Base-by-base conservation (phyloP, 2,329 filamentous ascomycete genomes). In the Colletotrichum sp. region DNA sequence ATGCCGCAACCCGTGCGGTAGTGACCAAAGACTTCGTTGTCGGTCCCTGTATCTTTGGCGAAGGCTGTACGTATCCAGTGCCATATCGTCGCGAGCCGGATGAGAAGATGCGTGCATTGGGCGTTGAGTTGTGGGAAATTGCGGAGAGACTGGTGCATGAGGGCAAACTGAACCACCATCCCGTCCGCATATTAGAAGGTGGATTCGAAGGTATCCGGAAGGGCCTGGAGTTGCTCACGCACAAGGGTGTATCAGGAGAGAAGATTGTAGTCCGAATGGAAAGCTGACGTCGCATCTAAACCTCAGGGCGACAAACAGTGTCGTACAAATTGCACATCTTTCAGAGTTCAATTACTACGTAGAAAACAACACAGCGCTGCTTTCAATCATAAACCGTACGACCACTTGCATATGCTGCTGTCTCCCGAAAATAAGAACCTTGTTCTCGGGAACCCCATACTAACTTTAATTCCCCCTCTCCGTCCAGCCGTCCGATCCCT, bases 1-100 rank as follows among this genome's bases (percentile, higher is more conserved):
- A 70, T 26, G 38, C 68, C n/a, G 58, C 38, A 36, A 64, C 8
- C 3, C n/a, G 71, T 67, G 28, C 67, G 38, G 55, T 71, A 8
- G 78, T 84, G 28, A 75, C 77, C 8, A 66, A 79, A 8, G 78
- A 80, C 32, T 83, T 80, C 80, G 66, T 84, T 4, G 69, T 85
- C 66, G 81, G 70, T 8, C 73, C 79, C 3, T 79, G 77, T 4
- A 78, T 83, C 13, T 79, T 81, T 61, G 83, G 83, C 2, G 13
- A 77, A 16, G 62, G 73, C 12, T 70, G 79, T 62, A 68, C 67
- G 6, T 77, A 79, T 77, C 78, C 75, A 21, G 73, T 71, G 13
- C 78, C 70, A 8, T 82, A 81, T 60, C 77, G 64, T 1, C 48
- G 73, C 5, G 62, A 66, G 28, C 58, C 71, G 12, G 69, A 78